phyloP scores from a whole-genome alignment of 2,329 filamentous ascomycete species.

The Epichloe sp. region DNA sequence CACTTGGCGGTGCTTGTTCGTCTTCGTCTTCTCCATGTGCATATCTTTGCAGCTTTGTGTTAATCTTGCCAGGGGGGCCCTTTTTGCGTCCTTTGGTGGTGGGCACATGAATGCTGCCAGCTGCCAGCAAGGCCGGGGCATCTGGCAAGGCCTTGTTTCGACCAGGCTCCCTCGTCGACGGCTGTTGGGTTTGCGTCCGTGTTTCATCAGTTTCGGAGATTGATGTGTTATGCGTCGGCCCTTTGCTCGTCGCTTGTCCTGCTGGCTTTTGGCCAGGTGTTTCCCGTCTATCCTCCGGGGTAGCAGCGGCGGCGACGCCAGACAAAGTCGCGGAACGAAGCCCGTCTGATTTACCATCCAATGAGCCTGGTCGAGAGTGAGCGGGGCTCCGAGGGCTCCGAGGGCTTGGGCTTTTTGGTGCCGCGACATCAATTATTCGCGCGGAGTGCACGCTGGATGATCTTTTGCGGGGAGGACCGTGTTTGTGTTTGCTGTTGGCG shows the following conservation, averaged over 20 bases:
- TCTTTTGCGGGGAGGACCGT: slow-evolving; percentile 19
- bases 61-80: background rate
- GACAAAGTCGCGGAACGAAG: slow-evolving; percentile 27
- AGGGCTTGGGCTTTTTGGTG: slow-evolving; percentile 37
- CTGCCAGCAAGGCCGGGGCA: background rate
- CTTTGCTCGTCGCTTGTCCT: background rate
- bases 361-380: slow-evolving; percentile 34
- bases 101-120: background rate
- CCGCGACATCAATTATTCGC: slow-evolving; percentile 43
- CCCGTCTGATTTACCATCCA: slow-evolving; percentile 29
- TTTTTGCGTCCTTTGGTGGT: background rate
- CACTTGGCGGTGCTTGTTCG: background rate
- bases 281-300: slow-evolving; percentile 18
- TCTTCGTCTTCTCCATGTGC: background rate
- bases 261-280: background rate
- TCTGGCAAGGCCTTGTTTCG: background rate
- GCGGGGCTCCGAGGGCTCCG: slow-evolving; percentile 30
- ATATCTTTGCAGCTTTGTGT: background rate
- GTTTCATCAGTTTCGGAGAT: background rate
- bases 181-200: background rate
- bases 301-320: slow-evolving; percentile 23
- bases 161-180: background rate
- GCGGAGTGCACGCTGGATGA: slow-evolving; percentile 40
- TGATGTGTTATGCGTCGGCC: background rate
- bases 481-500: slow-evolving; percentile 24